A percentile compares a stretch with the other conserved stretches of the same genome.
phyloP scores from a whole-genome alignment of 148 eudicot genomes.

The Heliamphora exappendiculata region DNA sequence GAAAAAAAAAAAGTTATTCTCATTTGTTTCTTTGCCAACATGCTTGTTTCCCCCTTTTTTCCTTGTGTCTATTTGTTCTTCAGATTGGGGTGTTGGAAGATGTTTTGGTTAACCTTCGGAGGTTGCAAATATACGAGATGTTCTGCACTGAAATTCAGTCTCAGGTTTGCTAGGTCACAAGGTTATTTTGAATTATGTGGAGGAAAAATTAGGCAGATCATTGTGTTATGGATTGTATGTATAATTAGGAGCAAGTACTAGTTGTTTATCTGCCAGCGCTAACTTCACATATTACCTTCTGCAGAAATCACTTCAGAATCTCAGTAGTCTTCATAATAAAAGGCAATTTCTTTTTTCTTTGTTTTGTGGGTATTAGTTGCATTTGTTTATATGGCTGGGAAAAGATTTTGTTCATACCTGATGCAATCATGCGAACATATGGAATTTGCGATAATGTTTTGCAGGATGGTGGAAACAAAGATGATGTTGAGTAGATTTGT shows the following conservation, averaged over 20 bases:
- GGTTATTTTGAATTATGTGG: constrained; percentile 12
- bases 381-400: neutral
- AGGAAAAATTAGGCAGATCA: neutral
- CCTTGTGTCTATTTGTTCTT: constrained; percentile 8
- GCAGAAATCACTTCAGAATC: constrained; percentile 39
- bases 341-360: constrained; percentile 33
- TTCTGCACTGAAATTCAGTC: constrained; percentile 29
- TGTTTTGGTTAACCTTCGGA: constrained; percentile 41
- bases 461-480: constrained; percentile 52
- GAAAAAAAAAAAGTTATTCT: neutral
- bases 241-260: neutral
- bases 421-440: neutral
- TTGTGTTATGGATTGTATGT: neutral
- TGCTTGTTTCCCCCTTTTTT: neutral
- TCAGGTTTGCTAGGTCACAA: constrained; percentile 46
- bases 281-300: constrained; percentile 16
- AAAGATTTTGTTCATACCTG: neutral
- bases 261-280: constrained; percentile 1
- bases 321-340: constrained; percentile 30
- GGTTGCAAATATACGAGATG: constrained; percentile 41
- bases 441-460: constrained; percentile 15
- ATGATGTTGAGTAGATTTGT: constrained; percentile 39
- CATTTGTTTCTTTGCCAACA: neutral
- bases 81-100: constrained; percentile 63
- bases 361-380: neutral